Evolutionary conservation across 805 yeast genomes (phyloP), one percentile per base, ranked within the genome.

Genomic region (Tetrapisispora namnaoensis): DNA sequence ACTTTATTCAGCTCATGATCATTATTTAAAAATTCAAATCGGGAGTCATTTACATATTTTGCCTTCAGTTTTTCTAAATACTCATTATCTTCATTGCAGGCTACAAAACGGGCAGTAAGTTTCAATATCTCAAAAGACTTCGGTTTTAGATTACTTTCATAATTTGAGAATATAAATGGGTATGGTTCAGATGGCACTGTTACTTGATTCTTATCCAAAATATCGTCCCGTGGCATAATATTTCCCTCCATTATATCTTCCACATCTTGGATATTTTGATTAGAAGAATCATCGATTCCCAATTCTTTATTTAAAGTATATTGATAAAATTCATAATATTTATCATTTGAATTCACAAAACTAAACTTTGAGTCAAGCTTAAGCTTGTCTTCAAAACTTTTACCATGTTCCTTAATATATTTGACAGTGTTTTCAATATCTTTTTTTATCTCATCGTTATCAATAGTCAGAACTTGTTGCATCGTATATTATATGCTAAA

Each of bases 391-490:
- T 82, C 93, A 65, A 87, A 86, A 1, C 75, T 68, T 1, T 62
- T 57, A 0, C 95, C 96, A 58, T 86, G 84, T 52, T 83, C 71
- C 28, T 67, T 55, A 6, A 89, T 87, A 57, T 83, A 86, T 3
- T 70, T 76, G 0, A 83, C 88, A 0, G 95, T 85, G 58, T 83
- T 85, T 45, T 77, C 80, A 18, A 90, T 82, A 18, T 77, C 73
- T 16, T 72, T 73, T 52, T 69, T 66, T 6, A 74, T 56, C 2
- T 49, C 43, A 13, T 73, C 72, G 9, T 70, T 75, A 7, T 34
- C 43, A 13, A 42, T 42, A 28, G 35, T 40, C 17, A 13, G 22
- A n/a, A 27, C 32, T 28, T 40, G 2, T 6, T 27, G 14, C 42
- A 24, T 40, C 6, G 9, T 38, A 10, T 17, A 20, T 38, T 20